Base-by-base conservation (phyloP, 306 rosid genomes). In the Notholithocarpus densiflorus region DNA sequence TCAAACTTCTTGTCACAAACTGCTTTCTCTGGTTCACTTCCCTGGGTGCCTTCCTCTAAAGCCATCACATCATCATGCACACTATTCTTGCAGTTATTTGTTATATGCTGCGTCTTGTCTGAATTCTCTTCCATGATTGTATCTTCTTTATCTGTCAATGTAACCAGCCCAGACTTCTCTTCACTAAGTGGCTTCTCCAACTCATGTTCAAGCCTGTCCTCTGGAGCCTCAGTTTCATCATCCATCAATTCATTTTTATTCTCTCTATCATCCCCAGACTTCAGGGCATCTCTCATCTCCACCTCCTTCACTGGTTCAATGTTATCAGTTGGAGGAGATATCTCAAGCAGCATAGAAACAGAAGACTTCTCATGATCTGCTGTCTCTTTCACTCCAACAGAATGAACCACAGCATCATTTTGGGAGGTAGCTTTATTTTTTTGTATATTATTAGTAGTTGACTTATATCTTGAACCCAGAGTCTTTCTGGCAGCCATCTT, bases 211-310 rank as follows among this genome's bases (percentile, higher is more conserved):
- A 29, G 61, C 71, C 75, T 83, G 45, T 90, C 89, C 78, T 84
- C 96, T 34, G 94, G 92, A 75, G 92, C 82, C 78, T 84, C 95
- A 6, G 97, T 95, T 84, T 90, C 97, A 9, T 89, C 98, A 77
- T 90, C 92, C 79, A 73, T 74, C 76, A 78, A 43, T 64, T 88
- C 90, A 71, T 74, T 69, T 70, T 77, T 80, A 71, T 71, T 71
- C 73, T 65, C 80, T 18, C 62, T 75, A 72, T 69, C 77, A 64
- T 76, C 81, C 56, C 73, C 84, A 77, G 76, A 66, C 59, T 68
- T 73, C 73, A 51, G 18, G 68, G 65, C 76, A 27, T 61, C 78
- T 68, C 76, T 81, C 65, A 68, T 62, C 64, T 54, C 75, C 52
- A 37, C 79, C 71, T 81, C 76, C 74, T 32, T 60, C 68, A 55